Conservation (phyloP, 202 grass and related monocot species). For the Schoenoplectus triqueter region DNA sequence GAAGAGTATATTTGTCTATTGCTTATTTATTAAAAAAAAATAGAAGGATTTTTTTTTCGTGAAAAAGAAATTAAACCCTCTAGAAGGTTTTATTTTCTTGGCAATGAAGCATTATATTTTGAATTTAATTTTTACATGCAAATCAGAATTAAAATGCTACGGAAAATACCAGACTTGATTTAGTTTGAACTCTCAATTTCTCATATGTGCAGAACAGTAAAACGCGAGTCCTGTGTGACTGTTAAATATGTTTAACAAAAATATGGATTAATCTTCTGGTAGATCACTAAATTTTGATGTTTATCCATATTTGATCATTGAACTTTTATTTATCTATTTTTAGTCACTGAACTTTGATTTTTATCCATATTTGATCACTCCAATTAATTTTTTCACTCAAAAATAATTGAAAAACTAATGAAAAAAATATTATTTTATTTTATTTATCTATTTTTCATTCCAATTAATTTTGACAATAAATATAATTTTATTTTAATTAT, state of each 20-base stretch:
- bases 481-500: no score
- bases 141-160: not conserved
- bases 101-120: not conserved
- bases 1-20: constrained; percentile 28
- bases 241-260: not conserved
- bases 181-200: not conserved
- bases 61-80: not conserved
- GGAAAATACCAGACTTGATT: not conserved
- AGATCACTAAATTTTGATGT: no score
- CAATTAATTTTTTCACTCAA: no score
- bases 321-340: no score
- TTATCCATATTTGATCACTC: no score
- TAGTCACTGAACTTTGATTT: no score
- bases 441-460: no score
- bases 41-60: constrained; percentile 11
- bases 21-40: not conserved
- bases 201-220: not conserved
- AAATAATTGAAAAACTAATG: no score
- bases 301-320: no score
- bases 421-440: no score
- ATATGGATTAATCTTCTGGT: no score
- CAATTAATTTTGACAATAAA: no score
- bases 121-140: not conserved
- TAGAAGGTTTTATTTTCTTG: not conserved
- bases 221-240: not conserved